Evolutionary conservation across 176 grass and related monocot species (phyloP).

Genomic region (Rhynchospora breviuscula): DNA sequence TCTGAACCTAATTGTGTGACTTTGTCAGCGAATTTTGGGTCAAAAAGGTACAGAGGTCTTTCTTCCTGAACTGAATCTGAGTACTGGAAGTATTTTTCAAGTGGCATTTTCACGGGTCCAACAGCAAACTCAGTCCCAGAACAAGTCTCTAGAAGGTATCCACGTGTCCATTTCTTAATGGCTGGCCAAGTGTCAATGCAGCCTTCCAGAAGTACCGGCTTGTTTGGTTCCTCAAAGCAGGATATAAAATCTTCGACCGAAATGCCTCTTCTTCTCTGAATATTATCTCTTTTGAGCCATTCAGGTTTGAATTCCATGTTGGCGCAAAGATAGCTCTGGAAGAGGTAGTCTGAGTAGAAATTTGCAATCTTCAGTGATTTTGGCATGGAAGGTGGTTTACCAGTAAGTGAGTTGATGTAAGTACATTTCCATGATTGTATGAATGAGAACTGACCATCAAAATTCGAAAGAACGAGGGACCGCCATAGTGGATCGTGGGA

Average conservation of each 20-base stretch:
- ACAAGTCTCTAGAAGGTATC: slow-evolving; percentile 47
- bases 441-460: slow-evolving; percentile 54
- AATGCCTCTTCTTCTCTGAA: slow-evolving; percentile 53
- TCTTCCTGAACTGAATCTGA: slow-evolving; percentile 70
- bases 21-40: slow-evolving; percentile 66
- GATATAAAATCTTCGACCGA: slow-evolving; percentile 57
- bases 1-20: slow-evolving; percentile 66
- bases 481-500: slow-evolving; percentile 70
- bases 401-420: slow-evolving; percentile 37
- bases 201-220: slow-evolving; percentile 80
- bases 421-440: slow-evolving; percentile 48
- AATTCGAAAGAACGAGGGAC: slow-evolving; percentile 46
- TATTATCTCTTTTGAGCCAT: slow-evolving; percentile 75
- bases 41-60: slow-evolving; percentile 82
- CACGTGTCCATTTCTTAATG: slow-evolving; percentile 51
- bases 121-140: slow-evolving; percentile 44
- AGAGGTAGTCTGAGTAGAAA: slow-evolving; percentile 94
- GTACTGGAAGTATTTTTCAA: slow-evolving; percentile 65
- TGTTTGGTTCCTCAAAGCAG: slow-evolving; percentile 63
- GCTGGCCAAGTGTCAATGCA: slow-evolving; percentile 72
- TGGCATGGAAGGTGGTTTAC: not conserved
- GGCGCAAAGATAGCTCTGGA: slow-evolving; percentile 95
- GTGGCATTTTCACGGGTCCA: slow-evolving; percentile 57
- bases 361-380: slow-evolving; percentile 36
- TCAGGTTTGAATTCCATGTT: slow-evolving; percentile 90